Evolutionary conservation across 768 basidiomycete species (phyloP).

Genomic region (Gyrodon lividus): DNA sequence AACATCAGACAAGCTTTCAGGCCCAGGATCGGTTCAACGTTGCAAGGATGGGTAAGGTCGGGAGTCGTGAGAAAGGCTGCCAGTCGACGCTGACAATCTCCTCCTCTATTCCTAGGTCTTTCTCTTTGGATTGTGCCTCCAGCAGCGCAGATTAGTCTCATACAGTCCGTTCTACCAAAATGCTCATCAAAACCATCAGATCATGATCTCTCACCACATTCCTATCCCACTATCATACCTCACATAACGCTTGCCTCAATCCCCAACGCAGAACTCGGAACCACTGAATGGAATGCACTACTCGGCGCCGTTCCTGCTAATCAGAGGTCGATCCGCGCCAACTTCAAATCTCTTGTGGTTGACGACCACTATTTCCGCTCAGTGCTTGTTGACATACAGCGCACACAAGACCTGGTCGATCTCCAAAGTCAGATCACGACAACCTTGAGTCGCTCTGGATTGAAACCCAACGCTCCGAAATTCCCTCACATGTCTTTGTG

Average conservation of each 20-base stretch:
- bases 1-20: no score
- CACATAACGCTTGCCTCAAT: slow-evolving; percentile 66
- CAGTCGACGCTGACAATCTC: not conserved
- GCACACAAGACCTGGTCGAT: slow-evolving; percentile 41
- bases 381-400: slow-evolving; percentile 55
- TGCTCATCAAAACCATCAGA: slow-evolving; percentile 18
- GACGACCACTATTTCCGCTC: slow-evolving; percentile 71
- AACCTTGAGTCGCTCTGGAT: slow-evolving; percentile 29
- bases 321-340: slow-evolving; percentile 37
- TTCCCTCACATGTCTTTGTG: slow-evolving; percentile 75
- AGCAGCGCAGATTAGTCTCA: slow-evolving; percentile 38
- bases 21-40: not conserved
- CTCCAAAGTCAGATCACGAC: slow-evolving; percentile 51
- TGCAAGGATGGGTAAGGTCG: slow-evolving; percentile 22
- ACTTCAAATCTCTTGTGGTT: slow-evolving; percentile 54
- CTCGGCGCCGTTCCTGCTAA: slow-evolving; percentile 38
- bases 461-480: slow-evolving; percentile 49
- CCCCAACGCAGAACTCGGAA: slow-evolving; percentile 23
- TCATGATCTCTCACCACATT: slow-evolving; percentile 29
- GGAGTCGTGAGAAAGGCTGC: not conserved
- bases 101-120: slow-evolving; percentile 39
- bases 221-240: slow-evolving; percentile 63
- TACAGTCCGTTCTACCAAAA: slow-evolving; percentile 50
- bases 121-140: slow-evolving; percentile 73
- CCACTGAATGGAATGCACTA: slow-evolving; percentile 28